Percentiles rank a stretch among this genome's conserved stretches.
These are phyloP conservation scores for Ilyonectria destructans DNA, from an alignment of 2,329 filamentous ascomycete genomes.

Conservation along the genomic window DNA sequence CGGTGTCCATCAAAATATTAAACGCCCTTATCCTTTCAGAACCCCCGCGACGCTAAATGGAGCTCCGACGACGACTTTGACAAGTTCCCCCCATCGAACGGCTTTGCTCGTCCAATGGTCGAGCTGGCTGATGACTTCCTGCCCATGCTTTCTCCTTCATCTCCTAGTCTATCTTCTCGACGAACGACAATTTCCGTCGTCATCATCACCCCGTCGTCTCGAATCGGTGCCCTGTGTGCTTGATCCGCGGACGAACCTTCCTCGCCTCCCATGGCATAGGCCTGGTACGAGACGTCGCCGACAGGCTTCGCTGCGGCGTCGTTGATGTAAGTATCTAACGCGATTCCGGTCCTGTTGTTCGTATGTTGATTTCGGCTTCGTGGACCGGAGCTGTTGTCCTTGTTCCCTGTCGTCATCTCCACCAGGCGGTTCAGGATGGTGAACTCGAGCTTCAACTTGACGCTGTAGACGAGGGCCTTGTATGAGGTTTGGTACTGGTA, in stretches of 20 bases:
- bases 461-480: slow-evolving; percentile 57
- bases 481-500: slow-evolving; percentile 57
- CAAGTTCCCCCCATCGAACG: slow-evolving; percentile 35
- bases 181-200: slow-evolving; percentile 46
- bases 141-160: slow-evolving; percentile 39
- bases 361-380: slow-evolving; percentile 40
- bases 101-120: slow-evolving; percentile 31
- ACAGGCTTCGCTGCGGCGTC: slow-evolving; percentile 30
- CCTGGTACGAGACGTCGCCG: slow-evolving; percentile 41
- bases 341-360: slow-evolving; percentile 35
- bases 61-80: slow-evolving; percentile 50
- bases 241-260: slow-evolving; percentile 13
- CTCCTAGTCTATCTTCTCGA: slow-evolving; percentile 39
- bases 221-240: not conserved
- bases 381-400: slow-evolving; percentile 45
- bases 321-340: slow-evolving; percentile 43
- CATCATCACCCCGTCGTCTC: slow-evolving; percentile 45
- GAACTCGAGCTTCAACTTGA: slow-evolving; percentile 60
- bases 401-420: slow-evolving; percentile 50
- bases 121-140: slow-evolving; percentile 39
- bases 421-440: slow-evolving; percentile 59
- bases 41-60: slow-evolving; percentile 44
- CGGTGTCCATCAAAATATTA: not conserved
- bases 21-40: slow-evolving; percentile 21
- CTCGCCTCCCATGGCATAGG: slow-evolving; percentile 47